Percentiles rank a stretch among this genome's conserved stretches.
Evolutionary conservation across 169 alveolate genomes (phyloP).

Genomic region (Condylostoma magnum): DNA sequence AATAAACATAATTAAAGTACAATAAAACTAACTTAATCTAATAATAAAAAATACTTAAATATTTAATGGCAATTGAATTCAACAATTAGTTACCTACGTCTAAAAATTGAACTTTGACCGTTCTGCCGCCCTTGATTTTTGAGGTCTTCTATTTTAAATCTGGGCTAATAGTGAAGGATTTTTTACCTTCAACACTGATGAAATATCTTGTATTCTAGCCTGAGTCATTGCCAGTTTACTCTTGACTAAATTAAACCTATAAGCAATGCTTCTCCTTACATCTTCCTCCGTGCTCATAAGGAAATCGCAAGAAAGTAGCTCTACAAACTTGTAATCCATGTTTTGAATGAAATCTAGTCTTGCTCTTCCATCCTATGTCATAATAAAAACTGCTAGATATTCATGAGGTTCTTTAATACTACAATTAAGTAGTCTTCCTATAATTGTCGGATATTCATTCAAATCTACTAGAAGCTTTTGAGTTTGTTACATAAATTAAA

Average conservation of each 20-base stretch:
- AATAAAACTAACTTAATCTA: too few species aligned
- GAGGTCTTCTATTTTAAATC: too few species aligned
- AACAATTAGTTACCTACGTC: too few species aligned
- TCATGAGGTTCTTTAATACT: conserved; percentile 91
- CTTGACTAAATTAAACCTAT: conserved; percentile 81
- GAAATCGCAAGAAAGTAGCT: conserved; percentile 88
- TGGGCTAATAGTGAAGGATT: conserved; percentile 86
- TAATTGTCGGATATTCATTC: conserved; percentile 83
- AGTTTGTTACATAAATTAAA: conserved; percentile 82
- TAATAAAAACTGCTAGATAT: conserved; percentile 85
- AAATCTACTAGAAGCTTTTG: conserved; percentile 92
- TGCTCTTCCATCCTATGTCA: conserved; percentile 83
- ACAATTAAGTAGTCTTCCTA: conserved; percentile 90
- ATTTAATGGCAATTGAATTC: too few species aligned
- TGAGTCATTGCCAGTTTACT: conserved; percentile 82
- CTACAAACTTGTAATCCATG: conserved; percentile 94
- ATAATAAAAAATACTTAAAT: too few species aligned
- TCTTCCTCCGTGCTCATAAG: conserved; percentile 88
- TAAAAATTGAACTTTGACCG: too few species aligned
- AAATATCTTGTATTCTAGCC: conserved; percentile 72
- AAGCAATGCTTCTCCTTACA: conserved; percentile 87
- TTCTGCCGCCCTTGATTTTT: too few species aligned
- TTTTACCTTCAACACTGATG: conserved; percentile 76
- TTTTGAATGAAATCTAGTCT: conserved; percentile 84
- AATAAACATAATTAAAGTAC: too few species aligned